Conservation (phyloP, 306 rosid species). For the Coriaria nepalensis region DNA sequence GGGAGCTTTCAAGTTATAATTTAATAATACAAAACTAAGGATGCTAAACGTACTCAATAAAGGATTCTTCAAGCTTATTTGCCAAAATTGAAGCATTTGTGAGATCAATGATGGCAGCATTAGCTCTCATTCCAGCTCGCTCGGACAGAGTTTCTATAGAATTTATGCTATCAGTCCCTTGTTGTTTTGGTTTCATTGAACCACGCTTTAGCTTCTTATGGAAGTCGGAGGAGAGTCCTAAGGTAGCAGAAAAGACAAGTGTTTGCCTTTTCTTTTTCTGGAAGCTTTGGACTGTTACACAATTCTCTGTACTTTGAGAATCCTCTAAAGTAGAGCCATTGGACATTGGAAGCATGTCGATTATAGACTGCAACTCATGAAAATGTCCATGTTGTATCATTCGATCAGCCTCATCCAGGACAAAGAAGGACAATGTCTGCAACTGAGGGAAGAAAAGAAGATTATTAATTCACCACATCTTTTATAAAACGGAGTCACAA, state of each 20-base stretch:
- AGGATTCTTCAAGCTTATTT: conserved; percentile 80
- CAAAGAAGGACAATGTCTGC: conserved; percentile 83
- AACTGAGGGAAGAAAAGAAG: conserved; percentile 50
- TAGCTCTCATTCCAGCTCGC: conserved; percentile 84
- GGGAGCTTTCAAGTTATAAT: not conserved
- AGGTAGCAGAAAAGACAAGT: conserved; percentile 87
- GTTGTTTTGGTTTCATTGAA: conserved; percentile 41
- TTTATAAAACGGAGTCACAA: conserved; percentile 6
- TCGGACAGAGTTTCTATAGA: conserved; percentile 81
- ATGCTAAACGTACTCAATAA: conserved; percentile 54
- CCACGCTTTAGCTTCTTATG: conserved; percentile 79
- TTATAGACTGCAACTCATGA: conserved; percentile 80
- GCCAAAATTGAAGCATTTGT: conserved; percentile 66
- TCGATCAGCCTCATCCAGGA: conserved; percentile 95
- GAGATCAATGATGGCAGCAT: conserved; percentile 80
- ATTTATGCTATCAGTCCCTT: conserved; percentile 43
- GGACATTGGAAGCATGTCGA: conserved; percentile 77
- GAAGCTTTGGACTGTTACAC: conserved; percentile 38
- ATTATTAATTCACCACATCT: conserved; percentile 1
- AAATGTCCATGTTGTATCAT: conserved; percentile 91
- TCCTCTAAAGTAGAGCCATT: conserved; percentile 27
- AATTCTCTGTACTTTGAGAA: conserved; percentile 30
- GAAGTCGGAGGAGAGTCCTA: conserved; percentile 81
- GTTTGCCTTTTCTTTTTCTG: conserved; percentile 94
- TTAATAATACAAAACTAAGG: conserved; percentile 3